Evolutionary conservation across 306 rosid genomes (phyloP).

Genomic region (peach (Prunus persica)): DNA sequence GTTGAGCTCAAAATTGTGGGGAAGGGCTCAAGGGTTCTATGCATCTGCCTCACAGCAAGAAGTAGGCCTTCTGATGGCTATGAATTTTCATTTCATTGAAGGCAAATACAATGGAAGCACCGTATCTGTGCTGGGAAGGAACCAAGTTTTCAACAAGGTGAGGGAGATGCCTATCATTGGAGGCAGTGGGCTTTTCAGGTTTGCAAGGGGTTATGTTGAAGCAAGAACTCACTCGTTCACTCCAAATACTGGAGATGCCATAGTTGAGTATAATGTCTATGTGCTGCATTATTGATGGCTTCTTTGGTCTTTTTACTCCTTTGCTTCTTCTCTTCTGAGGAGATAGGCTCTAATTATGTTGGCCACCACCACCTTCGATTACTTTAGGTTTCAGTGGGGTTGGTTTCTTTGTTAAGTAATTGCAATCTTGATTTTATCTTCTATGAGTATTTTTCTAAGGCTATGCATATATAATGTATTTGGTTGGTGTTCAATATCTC

Average conservation of each 20-base stretch:
- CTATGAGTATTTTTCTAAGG: background rate
- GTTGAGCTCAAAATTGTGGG: conserved; percentile 30
- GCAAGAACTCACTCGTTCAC: conserved; percentile 37
- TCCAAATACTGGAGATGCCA: conserved; percentile 37
- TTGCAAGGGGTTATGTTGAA: conserved; percentile 65
- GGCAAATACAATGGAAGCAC: conserved; percentile 80
- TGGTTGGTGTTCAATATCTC: background rate
- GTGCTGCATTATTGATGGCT: conserved; percentile 37
- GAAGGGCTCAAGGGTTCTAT: conserved; percentile 57
- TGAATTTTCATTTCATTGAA: conserved; percentile 54
- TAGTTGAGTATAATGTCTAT: conserved; percentile 54
- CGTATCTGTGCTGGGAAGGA: conserved; percentile 60
- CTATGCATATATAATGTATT: background rate
- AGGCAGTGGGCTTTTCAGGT: conserved; percentile 72
- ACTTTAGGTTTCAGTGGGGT: background rate
- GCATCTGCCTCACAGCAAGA: conserved; percentile 47
- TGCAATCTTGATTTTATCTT: background rate
- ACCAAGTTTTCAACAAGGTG: conserved; percentile 34
- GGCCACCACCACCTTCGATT: background rate
- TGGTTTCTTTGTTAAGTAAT: background rate
- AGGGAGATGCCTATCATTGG: conserved; percentile 87
- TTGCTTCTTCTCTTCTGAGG: background rate
- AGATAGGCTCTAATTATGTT: background rate
- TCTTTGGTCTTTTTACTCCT: background rate
- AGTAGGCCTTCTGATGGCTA: conserved; percentile 47